A percentile compares a stretch with the other conserved stretches of the same genome.
These are phyloP conservation scores for Boletus vinaceobasis DNA, from an alignment of 768 basidiomycete genomes.

Conservation along the genomic window DNA sequence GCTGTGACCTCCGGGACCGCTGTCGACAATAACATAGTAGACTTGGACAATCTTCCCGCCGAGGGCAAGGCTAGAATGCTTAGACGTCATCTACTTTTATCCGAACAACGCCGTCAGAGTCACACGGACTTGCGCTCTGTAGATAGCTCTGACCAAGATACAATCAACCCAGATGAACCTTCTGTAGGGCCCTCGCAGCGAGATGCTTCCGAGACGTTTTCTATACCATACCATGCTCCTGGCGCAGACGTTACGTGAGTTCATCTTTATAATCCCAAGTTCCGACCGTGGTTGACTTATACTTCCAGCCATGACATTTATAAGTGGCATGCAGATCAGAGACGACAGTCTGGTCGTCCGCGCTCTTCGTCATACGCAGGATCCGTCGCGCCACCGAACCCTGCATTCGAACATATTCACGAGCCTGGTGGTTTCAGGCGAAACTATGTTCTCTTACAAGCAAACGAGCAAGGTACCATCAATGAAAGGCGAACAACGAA, in stretches of 20 bases:
- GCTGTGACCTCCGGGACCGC: slow-evolving; percentile 30
- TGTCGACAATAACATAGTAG: slow-evolving; percentile 29
- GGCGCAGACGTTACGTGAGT: slow-evolving; percentile 94
- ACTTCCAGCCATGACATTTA: slow-evolving; percentile 80
- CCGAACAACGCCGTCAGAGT: slow-evolving; percentile 50
- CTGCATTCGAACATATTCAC: slow-evolving; percentile 88
- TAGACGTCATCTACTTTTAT: slow-evolving; percentile 74
- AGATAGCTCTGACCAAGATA: slow-evolving; percentile 25
- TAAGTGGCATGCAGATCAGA: slow-evolving; percentile 86
- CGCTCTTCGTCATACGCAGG: slow-evolving; percentile 73
- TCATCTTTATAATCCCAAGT: background rate
- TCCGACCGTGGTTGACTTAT: slow-evolving; percentile 14
- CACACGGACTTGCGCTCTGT: slow-evolving; percentile 22
- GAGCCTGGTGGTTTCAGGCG: slow-evolving; percentile 94
- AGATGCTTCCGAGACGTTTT: slow-evolving; percentile 69
- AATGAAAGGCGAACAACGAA: slow-evolving; percentile 63
- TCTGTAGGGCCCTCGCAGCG: slow-evolving; percentile 20
- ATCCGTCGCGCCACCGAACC: slow-evolving; percentile 50
- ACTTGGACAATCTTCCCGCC: slow-evolving; percentile 63
- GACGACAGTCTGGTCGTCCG: slow-evolving; percentile 54
- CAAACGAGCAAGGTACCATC: slow-evolving; percentile 57
- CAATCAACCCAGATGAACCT: slow-evolving; percentile 13
- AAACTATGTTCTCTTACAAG: slow-evolving; percentile 76
- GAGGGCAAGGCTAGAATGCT: slow-evolving; percentile 85
- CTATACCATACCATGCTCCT: slow-evolving; percentile 82